Base-by-base conservation (phyloP, 495 filamentous ascomycete species). In the Viridothelium virens region DNA sequence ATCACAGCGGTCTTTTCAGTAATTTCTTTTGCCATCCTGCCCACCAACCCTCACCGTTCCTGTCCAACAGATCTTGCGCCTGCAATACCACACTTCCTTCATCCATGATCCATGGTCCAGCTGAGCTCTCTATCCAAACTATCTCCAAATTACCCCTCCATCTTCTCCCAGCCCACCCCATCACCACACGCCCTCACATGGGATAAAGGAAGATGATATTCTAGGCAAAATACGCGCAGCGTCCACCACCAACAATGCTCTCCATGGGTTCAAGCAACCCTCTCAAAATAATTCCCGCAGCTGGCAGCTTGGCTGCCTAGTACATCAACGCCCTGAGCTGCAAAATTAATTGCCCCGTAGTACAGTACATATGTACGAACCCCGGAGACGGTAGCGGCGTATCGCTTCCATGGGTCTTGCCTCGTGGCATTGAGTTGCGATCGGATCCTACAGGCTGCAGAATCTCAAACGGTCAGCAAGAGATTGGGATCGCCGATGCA, bases 71-170 rank as follows among this genome's bases (percentile, higher is more conserved):
- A 44, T 14, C 41, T 7, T 7, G 14, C 41, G 41, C 14, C 41
- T 44, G 41, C 41, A 44, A 44, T 44, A 44, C 41, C 18, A 18
- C 53, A 59, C 36, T 59, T 6, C 14, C 31, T 9, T 59, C 1
- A 36, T 9, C 53, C 53, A 34, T 59, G 53, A 59, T 59, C 53
- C 53, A 59, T 59, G 53, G 53, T 59, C 31, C 31, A 59, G 53
- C 53, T 59, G 53, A 36, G 31, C 53, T 33, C 36, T 33, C 53
- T 36, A 36, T 59, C 31, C 53, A 33, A 36, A 59, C 10, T 34
- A 6, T 59, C 14, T 33, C 53, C n/a, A 7, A 34, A 18, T 33
- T 59, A 34, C 18, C 31, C 53, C 11, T 53, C n/a, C 48, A 53
- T 2, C 48, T 14, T 25, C 18, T 9, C 18, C 48, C 11, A 18